Conservation (phyloP, 2,329 filamentous ascomycete species). For the Pseudopyricularia javanii region DNA sequence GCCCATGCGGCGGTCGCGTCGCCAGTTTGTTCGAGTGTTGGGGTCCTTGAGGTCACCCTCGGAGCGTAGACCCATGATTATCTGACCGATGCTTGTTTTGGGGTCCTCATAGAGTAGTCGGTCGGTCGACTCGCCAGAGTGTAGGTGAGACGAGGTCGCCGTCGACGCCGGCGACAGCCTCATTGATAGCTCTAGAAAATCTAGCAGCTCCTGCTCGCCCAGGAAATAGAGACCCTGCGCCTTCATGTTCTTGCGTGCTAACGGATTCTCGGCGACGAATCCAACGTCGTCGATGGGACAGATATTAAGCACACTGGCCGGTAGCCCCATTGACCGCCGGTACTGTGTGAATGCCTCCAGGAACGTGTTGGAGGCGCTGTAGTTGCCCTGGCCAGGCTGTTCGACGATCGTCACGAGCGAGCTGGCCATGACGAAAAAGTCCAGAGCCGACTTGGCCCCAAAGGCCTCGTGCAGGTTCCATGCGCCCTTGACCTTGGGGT, state of each 20-base stretch:
- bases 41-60: conserved; percentile 12
- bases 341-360: conserved; percentile 17
- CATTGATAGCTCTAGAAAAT: conserved; percentile 11
- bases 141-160: background rate
- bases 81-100: conserved; percentile 4
- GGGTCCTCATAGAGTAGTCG: conserved; percentile 3
- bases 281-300: conserved; percentile 13
- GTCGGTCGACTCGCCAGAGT: background rate
- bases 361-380: conserved; percentile 18
- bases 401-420: conserved; percentile 14
- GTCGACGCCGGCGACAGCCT: background rate
- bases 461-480: conserved; percentile 16
- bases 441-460: conserved; percentile 6
- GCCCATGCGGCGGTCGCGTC: conserved; percentile 15
- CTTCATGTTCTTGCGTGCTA: conserved; percentile 11
- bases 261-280: conserved; percentile 12
- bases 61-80: conserved; percentile 12
- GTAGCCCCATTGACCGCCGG: conserved; percentile 7
- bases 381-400: conserved; percentile 13
- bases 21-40: conserved; percentile 13
- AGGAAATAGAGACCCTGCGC: conserved; percentile 11
- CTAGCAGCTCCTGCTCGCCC: conserved; percentile 12
- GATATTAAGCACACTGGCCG: too few species aligned
- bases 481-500: conserved; percentile 18
- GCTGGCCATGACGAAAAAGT: conserved; percentile 17